Evolutionary conservation across 2,329 filamentous ascomycete species (phyloP).

Genomic region (Neonectria neomacrospora): DNA sequence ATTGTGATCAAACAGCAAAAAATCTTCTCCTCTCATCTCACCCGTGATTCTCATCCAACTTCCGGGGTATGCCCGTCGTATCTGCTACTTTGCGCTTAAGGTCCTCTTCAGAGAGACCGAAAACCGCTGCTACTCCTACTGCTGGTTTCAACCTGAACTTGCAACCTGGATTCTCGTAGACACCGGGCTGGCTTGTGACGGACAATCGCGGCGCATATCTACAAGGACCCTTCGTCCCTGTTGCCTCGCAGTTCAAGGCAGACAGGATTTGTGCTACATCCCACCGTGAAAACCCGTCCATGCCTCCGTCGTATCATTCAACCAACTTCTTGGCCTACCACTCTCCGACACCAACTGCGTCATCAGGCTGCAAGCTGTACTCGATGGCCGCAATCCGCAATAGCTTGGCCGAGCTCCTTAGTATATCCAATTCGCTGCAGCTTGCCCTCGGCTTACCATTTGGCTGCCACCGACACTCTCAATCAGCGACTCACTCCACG

Average conservation of each 20-base stretch:
- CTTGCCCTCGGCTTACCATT: conserved; percentile 9
- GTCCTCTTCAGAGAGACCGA: background rate
- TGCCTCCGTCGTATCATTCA: conserved; percentile 10
- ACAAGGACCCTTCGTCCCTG: conserved; percentile 1
- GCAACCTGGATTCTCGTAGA: background rate
- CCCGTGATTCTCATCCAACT: background rate
- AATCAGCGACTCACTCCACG: background rate
- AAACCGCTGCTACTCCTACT: background rate
- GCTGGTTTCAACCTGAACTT: conserved; percentile 7
- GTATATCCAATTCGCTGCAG: background rate
- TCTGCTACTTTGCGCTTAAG: background rate
- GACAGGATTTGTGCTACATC: background rate
- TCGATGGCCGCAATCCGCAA: background rate
- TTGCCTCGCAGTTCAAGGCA: conserved; percentile 8
- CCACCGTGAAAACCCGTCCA: conserved; percentile 2
- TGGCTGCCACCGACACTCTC: background rate
- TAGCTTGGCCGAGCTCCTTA: background rate
- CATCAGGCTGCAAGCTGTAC: background rate
- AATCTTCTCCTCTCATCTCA: conserved; percentile 1
- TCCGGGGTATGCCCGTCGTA: conserved; percentile 7
- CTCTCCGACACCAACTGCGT: conserved; percentile 3
- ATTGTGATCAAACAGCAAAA: background rate
- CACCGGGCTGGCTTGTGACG: background rate
- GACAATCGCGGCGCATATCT: conserved; percentile 2
- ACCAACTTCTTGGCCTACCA: background rate